Base-by-base conservation (phyloP, 306 rosid species). In the Cicer bijugum region DNA sequence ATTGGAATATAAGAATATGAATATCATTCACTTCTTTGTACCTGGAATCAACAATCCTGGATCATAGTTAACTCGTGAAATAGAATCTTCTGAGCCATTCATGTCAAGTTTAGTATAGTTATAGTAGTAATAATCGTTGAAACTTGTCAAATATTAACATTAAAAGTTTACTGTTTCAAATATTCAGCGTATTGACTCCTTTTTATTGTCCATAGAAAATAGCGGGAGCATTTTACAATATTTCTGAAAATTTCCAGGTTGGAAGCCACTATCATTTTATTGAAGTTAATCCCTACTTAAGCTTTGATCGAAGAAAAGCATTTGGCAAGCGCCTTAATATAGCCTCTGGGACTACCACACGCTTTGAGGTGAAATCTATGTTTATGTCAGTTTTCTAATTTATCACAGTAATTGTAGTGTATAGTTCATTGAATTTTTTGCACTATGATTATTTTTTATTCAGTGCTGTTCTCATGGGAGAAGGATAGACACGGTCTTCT, bases 221-320 rank as follows among this genome's bases (percentile, higher is more conserved):
- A 9, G 69, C 64, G 2, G 20, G 55, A 59, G 20, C 23, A 52
- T 67, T 66, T 76, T 48, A 67, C 64, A 73, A 75, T 46, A 7
- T n/a, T 62, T 73, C 35, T 59, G 39, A 78, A 63, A 48, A 60
- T 52, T 86, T 84, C 51, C 91, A 94, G 99, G 88, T 94, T 85
- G 99, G 99, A 64, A 94, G 99, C 85, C 96, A 94, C 86, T 91
- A 91, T 78, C 92, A 89, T 89, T 94, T 94, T 79, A 86, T 86
- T 76, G 99, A 94, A 89, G 87, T 84, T 43, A 94, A 94, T 79
- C 96, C 91, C 1, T 71, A 15, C 83, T 84, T 94, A 84, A 83
- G 78, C 73, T 94, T 91, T 69, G 99, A 91, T 88, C 84, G 96
- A 82, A 70, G 73, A 83, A 89, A 82, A 84, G 87, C 97, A 59